A percentile compares a stretch with the other conserved stretches of the same genome.
phyloP scores from a whole-genome alignment of 2,329 filamentous ascomycete genomes.

The Drechslerella stenobrocha region DNA sequence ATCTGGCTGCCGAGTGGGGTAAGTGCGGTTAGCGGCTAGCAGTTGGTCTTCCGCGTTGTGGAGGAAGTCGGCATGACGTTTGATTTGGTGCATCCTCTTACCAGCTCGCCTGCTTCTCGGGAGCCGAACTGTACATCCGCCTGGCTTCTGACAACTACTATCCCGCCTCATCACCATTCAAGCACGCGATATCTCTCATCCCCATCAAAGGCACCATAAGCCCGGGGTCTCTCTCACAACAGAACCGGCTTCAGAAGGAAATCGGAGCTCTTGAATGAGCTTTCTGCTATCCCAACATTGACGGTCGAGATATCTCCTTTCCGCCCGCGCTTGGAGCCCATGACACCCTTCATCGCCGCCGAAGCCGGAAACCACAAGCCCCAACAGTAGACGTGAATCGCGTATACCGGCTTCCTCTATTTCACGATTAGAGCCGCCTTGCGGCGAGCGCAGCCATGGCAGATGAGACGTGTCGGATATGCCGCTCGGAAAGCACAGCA shows the following conservation, averaged over 20 bases:
- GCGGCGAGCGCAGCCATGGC: slow-evolving; percentile 57
- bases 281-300: slow-evolving; percentile 9
- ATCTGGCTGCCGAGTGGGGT: too few species aligned
- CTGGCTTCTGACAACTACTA: slow-evolving; percentile 28
- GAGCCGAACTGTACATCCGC: slow-evolving; percentile 28
- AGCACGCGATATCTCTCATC: slow-evolving; percentile 21
- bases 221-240: neutral
- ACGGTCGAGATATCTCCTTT: slow-evolving; percentile 7
- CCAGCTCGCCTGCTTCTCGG: slow-evolving; percentile 8
- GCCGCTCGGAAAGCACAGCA: slow-evolving; percentile 78
- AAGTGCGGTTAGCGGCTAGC: too few species aligned
- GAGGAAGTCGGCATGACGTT: slow-evolving; percentile 28
- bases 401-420: slow-evolving; percentile 9
- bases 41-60: slow-evolving; percentile 12
- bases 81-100: slow-evolving; percentile 42
- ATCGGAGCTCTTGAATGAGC: slow-evolving; percentile 44
- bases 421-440: slow-evolving; percentile 3
- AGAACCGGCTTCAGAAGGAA: slow-evolving; percentile 3
- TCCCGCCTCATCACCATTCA: slow-evolving; percentile 13
- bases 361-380: slow-evolving; percentile 13
- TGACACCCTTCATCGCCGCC: slow-evolving; percentile 34
- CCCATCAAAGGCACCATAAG: slow-evolving; percentile 10
- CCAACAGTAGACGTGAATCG: slow-evolving; percentile 9
- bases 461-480: slow-evolving; percentile 92
- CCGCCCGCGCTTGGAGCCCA: slow-evolving; percentile 24